phyloP scores from a whole-genome alignment of 176 grass and related monocot genomes.

The Bromus sterilis region DNA sequence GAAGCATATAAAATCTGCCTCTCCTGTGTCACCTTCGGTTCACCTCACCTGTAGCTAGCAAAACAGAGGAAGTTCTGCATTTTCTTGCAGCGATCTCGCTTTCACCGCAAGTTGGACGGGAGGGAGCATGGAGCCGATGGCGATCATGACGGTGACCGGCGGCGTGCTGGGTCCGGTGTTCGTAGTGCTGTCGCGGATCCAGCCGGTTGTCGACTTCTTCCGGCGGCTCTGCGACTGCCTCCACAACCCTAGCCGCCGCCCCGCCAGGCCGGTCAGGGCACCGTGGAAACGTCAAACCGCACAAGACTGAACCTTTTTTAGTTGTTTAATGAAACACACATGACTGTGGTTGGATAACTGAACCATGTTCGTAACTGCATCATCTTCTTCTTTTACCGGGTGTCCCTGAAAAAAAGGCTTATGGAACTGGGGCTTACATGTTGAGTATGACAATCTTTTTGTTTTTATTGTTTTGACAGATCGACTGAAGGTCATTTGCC shows the following conservation, averaged over 20 bases:
- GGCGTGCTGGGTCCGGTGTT: conserved; percentile 23
- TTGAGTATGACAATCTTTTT: no score
- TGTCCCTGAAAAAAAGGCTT: no score
- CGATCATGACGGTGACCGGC: conserved; percentile 33
- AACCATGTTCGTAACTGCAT: no score
- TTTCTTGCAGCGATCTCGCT: no score
- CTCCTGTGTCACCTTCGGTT: not conserved
- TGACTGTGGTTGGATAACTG: no score
- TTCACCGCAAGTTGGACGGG: not conserved
- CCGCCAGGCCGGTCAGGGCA: conserved; percentile 12
- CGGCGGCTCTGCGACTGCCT: conserved; percentile 19
- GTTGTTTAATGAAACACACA: no score
- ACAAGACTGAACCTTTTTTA: not conserved
- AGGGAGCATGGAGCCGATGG: conserved; percentile 23
- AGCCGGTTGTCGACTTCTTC: conserved; percentile 27
- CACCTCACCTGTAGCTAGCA: not conserved
- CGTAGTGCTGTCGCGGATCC: conserved; percentile 23
- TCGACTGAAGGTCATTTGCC: no score
- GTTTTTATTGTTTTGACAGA: no score
- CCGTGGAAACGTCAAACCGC: not conserved
- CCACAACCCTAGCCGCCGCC: conserved; percentile 12
- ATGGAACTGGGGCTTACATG: no score
- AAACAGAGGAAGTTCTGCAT: not conserved
- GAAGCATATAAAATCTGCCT: not conserved
- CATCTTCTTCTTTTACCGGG: no score